Evolutionary conservation across 179 eudicot genomes (phyloP).

Genomic region (Drosera spatulata): DNA sequence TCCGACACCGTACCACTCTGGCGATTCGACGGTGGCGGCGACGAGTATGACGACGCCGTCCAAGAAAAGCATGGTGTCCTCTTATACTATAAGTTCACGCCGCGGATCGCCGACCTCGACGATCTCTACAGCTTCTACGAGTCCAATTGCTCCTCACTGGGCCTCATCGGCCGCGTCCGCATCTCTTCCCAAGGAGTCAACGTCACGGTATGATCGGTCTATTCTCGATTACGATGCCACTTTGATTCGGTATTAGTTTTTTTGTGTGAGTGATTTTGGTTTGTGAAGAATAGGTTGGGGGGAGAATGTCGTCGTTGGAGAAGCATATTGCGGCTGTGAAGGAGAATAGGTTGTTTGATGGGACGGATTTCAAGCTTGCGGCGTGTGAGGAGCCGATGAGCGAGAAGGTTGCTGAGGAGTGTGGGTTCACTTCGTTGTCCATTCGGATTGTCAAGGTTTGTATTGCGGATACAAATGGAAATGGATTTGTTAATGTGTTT

Average conservation of each 20-base stretch:
- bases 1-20: too few species aligned
- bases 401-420: slow-evolving; percentile 68
- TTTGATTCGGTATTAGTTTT: too few species aligned
- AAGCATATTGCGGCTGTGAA: slow-evolving; percentile 54
- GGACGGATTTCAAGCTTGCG: slow-evolving; percentile 92
- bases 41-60: too few species aligned
- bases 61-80: slow-evolving; percentile 46
- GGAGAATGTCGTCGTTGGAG: slow-evolving; percentile 45
- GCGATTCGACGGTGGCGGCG: too few species aligned
- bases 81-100: slow-evolving; percentile 71
- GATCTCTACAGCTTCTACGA: slow-evolving; percentile 46
- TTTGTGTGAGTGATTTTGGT: too few species aligned
- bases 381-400: slow-evolving; percentile 51
- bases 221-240: background rate
- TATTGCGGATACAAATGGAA: too few species aligned
- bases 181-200: slow-evolving; percentile 84
- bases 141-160: slow-evolving; percentile 64
- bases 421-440: slow-evolving; percentile 85
- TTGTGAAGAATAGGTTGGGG: slow-evolving; percentile 44
- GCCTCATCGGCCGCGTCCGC: slow-evolving; percentile 85
- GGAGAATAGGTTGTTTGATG: slow-evolving; percentile 44
- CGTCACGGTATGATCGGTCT: slow-evolving; percentile 43
- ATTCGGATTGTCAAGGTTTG: slow-evolving; percentile 72
- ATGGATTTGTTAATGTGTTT: too few species aligned
- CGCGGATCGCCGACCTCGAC: slow-evolving; percentile 40